Evolutionary conservation across 2,329 filamentous ascomycete species (phyloP).

Genomic region (Zarea fungicola): DNA sequence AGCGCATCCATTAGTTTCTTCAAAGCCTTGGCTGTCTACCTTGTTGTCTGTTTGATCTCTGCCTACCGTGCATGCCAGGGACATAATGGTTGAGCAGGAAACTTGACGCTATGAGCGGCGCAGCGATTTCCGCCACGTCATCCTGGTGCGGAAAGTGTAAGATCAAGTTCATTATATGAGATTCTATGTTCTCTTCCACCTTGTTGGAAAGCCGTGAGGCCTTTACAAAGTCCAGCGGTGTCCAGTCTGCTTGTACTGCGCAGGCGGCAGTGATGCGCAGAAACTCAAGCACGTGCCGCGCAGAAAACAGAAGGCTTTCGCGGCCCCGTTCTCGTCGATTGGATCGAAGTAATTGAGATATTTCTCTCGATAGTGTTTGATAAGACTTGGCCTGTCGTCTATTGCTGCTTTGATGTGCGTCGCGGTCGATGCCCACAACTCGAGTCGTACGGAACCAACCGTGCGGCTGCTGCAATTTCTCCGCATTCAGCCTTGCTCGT

Average conservation of each 20-base stretch:
- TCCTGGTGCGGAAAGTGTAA: not conserved
- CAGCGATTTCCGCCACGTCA: not conserved
- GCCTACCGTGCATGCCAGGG: slow-evolving; percentile 11
- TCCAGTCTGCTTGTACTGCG: not conserved
- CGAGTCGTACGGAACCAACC: not conserved
- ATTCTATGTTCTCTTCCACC: not conserved
- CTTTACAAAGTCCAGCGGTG: not conserved
- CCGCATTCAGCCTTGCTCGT: not conserved
- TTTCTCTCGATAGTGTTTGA: not conserved
- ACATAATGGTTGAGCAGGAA: slow-evolving; percentile 14
- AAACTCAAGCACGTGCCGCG: not conserved
- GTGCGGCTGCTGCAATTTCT: not conserved
- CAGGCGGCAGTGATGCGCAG: not conserved
- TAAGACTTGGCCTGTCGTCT: not conserved
- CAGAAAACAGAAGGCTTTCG: not conserved
- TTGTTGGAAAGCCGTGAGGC: not conserved
- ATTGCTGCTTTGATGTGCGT: not conserved
- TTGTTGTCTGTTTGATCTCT: not conserved
- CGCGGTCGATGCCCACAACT: not conserved
- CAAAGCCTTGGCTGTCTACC: not conserved
- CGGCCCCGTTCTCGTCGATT: not conserved
- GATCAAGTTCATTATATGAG: not conserved
- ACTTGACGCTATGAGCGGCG: slow-evolving; percentile 12
- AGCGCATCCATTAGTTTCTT: not conserved
- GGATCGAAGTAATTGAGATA: not conserved